Conservation (phyloP, 805 yeast species). For the Komagataella pastoris region DNA sequence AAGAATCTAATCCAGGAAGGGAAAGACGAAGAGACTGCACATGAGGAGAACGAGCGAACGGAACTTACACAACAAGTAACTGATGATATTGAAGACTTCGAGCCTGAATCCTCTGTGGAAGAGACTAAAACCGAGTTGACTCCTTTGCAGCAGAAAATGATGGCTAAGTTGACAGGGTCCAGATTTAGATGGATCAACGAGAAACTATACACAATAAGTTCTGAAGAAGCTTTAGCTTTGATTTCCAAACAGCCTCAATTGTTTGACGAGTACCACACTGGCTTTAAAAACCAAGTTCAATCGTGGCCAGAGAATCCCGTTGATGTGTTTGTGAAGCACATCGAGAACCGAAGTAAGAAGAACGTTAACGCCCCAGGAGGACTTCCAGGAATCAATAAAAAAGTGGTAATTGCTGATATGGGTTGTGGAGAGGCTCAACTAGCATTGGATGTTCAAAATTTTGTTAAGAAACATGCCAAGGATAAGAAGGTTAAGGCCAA, state of each 20-base stretch:
- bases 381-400: conserved; percentile 54
- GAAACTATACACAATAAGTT: conserved; percentile 79
- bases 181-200: conserved; percentile 98
- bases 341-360: conserved; percentile 47
- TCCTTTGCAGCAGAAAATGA: conserved; percentile 89
- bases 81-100: conserved; percentile 4
- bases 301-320: conserved; percentile 99
- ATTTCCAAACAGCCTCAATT: conserved; percentile 73
- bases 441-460: conserved; percentile 41
- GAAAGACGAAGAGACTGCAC: conserved; percentile 5
- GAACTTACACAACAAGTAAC: conserved; percentile 2
- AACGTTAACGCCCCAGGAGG: conserved; percentile 90
- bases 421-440: conserved; percentile 98
- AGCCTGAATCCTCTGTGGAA: background rate
- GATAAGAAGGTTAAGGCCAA: conserved; percentile 11
- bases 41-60: conserved; percentile 5
- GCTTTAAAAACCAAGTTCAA: conserved; percentile 89
- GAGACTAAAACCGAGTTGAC: conserved; percentile 31
- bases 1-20: conserved; percentile 7
- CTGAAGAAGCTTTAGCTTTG: conserved; percentile 62
- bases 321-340: conserved; percentile 68
- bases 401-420: conserved; percentile 89
- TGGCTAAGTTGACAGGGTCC: conserved; percentile 88
- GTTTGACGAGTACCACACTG: conserved; percentile 90
- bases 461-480: conserved; percentile 23